These are phyloP conservation scores for Climacium dendroides DNA, from an alignment of 225 moss, liverwort and hornwort species.

Conservation along the genomic window DNA sequence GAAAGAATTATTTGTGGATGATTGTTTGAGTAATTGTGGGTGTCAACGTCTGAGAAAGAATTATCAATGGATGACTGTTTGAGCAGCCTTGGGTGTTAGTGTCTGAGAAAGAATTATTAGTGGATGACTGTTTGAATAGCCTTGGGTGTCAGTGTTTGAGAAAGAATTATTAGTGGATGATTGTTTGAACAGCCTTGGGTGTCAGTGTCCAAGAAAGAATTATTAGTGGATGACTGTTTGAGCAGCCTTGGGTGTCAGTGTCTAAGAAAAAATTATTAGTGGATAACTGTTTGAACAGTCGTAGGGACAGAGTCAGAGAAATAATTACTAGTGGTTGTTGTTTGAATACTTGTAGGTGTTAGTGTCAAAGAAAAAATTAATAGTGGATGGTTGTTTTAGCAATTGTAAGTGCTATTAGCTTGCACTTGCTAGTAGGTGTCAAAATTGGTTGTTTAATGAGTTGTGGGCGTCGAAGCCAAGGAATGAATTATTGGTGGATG, in stretches of 20 bases:
- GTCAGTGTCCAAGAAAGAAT: background rate
- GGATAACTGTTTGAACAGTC: no score
- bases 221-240: rapidly evolving
- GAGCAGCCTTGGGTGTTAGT: rapidly evolving
- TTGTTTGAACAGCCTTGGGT: rapidly evolving
- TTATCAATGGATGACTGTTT: background rate
- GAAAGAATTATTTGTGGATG: no score
- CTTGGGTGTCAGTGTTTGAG: no score
- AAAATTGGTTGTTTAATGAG: background rate
- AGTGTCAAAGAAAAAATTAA: background rate
- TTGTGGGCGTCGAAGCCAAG: rapidly evolving
- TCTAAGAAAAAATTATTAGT: background rate
- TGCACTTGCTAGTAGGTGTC: background rate
- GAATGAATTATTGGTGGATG: background rate
- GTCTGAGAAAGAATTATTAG: background rate
- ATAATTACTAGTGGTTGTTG: background rate
- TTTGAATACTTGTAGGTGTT: rapidly evolving
- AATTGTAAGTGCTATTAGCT: rapidly evolving
- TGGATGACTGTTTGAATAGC: no score
- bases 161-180: no score
- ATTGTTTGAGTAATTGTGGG: rapidly evolving
- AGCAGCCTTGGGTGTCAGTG: rapidly evolving
- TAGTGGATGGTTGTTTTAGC: rapidly evolving
- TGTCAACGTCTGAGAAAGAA: background rate
- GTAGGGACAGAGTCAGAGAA: no score